These are phyloP conservation scores for Acanthamoeba culbertsoni DNA, from an alignment of 208 protist species.

Conservation along the genomic window DNA sequence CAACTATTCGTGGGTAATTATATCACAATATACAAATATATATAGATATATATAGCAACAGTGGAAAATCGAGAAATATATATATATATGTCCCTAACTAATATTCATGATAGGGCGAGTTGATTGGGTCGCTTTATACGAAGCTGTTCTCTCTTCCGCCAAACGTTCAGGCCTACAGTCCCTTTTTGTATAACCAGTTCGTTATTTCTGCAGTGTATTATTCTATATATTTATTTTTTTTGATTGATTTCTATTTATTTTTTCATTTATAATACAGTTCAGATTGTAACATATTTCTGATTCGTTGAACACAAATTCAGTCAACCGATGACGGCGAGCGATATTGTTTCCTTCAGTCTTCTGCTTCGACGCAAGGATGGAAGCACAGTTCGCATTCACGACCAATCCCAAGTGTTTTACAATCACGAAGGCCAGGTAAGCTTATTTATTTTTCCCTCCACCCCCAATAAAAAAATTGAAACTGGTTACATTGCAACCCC, in stretches of 20 bases:
- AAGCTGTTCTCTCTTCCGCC: background rate
- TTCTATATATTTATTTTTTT: too few species aligned
- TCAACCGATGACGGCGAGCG: background rate
- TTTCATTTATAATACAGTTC: too few species aligned
- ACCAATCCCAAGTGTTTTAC: background rate
- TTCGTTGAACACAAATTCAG: too few species aligned
- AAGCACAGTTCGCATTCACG: background rate
- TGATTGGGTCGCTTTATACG: background rate
- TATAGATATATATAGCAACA: background rate
- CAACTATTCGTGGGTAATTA: background rate
- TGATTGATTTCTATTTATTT: too few species aligned
- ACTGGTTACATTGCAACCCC: too few species aligned
- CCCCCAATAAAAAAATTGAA: too few species aligned
- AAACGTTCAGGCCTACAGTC: background rate
- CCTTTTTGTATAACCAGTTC: background rate
- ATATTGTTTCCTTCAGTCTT: background rate
- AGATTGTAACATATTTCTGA: too few species aligned
- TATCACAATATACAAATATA: background rate
- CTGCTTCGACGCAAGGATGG: background rate
- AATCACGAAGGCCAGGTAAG: background rate
- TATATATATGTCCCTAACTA: background rate
- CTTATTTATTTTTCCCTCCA: background rate
- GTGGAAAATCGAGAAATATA: too few species aligned
- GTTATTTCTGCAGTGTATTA: too few species aligned
- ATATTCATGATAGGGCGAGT: background rate